Evolutionary conservation across 2,329 filamentous ascomycete genomes (phyloP).

Genomic region (Talaromyces marneffei): DNA sequence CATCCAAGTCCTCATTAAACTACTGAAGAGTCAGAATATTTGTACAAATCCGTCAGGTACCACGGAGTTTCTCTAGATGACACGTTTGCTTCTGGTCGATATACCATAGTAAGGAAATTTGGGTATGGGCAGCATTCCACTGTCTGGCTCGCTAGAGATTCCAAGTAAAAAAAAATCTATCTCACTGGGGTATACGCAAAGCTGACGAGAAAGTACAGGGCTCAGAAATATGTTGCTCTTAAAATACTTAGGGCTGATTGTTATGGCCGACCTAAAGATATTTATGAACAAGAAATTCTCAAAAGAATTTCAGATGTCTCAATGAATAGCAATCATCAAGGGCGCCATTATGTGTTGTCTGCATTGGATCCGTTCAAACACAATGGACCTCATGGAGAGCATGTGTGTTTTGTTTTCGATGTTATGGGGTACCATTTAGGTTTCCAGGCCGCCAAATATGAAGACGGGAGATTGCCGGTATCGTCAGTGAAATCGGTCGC

Average conservation of each 20-base stretch:
- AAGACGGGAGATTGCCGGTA: slow-evolving; percentile 3
- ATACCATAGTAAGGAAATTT: slow-evolving; percentile 84
- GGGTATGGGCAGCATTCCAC: slow-evolving; percentile 95
- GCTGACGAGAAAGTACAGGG: slow-evolving; percentile 16
- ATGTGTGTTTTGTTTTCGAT: slow-evolving; percentile 26
- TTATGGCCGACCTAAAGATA: slow-evolving; percentile 21
- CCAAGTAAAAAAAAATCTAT: slow-evolving; percentile 38
- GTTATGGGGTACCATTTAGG: slow-evolving; percentile 23
- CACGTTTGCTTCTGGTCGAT: slow-evolving; percentile 86
- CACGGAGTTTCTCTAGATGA: slow-evolving; percentile 40
- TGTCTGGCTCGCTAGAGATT: slow-evolving; percentile 73
- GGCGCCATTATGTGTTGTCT: slow-evolving; percentile 17
- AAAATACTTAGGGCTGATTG: slow-evolving; percentile 24
- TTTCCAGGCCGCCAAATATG: slow-evolving; percentile 20
- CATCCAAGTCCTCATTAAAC: not conserved
- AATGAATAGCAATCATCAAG: slow-evolving; percentile 18
- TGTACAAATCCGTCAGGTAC: not conserved
- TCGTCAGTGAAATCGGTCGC: not conserved
- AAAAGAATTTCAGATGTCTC: not conserved
- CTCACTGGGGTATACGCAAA: not conserved
- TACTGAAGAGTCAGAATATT: not conserved
- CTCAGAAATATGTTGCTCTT: slow-evolving; percentile 21
- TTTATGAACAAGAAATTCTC: slow-evolving; percentile 23
- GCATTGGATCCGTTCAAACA: slow-evolving; percentile 24
- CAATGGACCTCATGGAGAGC: slow-evolving; percentile 24